A percentile compares a stretch with the other conserved stretches of the same genome.
Conservation (phyloP, 225 moss, liverwort and hornwort species). For the Polytrichum commune region DNA sequence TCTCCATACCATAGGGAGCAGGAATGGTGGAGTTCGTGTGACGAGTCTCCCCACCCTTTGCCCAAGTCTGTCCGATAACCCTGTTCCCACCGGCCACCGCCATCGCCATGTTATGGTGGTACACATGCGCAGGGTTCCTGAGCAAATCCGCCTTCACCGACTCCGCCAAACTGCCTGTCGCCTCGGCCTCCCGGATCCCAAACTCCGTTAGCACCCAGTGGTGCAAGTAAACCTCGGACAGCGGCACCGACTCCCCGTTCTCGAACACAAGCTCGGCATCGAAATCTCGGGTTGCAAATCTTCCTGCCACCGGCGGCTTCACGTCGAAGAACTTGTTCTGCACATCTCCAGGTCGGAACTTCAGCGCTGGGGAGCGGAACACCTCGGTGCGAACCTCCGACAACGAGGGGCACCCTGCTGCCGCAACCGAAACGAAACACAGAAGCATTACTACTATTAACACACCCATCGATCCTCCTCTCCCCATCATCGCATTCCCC, state of each 20-base stretch:
- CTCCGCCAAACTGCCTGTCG: neutral
- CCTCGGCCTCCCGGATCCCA: conserved; percentile 1
- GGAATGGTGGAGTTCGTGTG: conserved; percentile 29
- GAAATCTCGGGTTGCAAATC: conserved; percentile 33
- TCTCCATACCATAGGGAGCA: conserved; percentile 31
- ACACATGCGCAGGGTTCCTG: conserved; percentile 22
- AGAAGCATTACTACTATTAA: no score
- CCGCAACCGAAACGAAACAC: no score
- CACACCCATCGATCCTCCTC: no score
- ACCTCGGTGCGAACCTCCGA: conserved; percentile 14
- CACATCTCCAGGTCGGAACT: conserved; percentile 28
- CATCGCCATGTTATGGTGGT: conserved; percentile 9
- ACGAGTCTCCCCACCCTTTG: conserved; percentile 45
- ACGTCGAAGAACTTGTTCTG: conserved; percentile 18
- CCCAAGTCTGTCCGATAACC: conserved; percentile 16
- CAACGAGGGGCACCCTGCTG: no score
- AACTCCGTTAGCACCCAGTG: conserved; percentile 36
- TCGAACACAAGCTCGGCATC: conserved; percentile 46
- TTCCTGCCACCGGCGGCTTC: conserved; percentile 18
- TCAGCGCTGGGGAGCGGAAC: conserved; percentile 20
- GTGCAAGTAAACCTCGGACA: conserved; percentile 45
- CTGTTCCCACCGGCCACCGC: neutral
- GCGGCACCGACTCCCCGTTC: conserved; percentile 37
- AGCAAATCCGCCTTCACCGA: conserved; percentile 8
- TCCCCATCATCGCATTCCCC: no score